Base-by-base conservation (phyloP, 2,329 filamentous ascomycete genomes). In the Fusarium buharicum region DNA sequence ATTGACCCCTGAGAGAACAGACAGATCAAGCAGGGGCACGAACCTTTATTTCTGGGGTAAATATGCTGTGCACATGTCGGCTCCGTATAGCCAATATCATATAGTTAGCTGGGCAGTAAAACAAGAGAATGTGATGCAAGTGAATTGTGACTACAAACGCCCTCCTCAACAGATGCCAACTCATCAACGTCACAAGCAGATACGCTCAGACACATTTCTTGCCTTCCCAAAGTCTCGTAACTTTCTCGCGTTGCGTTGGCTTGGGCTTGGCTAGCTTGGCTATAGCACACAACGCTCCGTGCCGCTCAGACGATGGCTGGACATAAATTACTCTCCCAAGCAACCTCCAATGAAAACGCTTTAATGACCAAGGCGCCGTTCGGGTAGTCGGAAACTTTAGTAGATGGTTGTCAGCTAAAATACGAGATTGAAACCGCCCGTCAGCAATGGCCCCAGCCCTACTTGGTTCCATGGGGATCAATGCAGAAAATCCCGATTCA, bases 341-440 rank as follows among this genome's bases (percentile, higher is more conserved):
- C 1, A 6, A 0, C 2, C 8, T 13, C 56, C 55, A 59, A 59
- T 59, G 4, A 30, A 2, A 18, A 14, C 10, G 38, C 28, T 53
- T 34, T 11, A 34, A 53, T 40, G 50, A 53, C 50, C 34, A 50
- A 49, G 34, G 4, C 4, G 37, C 20, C 9, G 12, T 14, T 54
- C 56, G 55, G 56, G 59, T 59, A 59, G 40, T 43, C 55, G 56
- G 55, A 47, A 31, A 31, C 52, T 39, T 57, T 9, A 17, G 33
- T 18, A 51, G 41, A 48, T 34, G 36, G 22, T 22, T 48, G 44
- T 30, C 33, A 38, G 20, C 38, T 43, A 31, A 53, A 59, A 59
- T 59, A 59, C 56, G 56, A 59, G 56, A 30, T 54, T 55, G 55
- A 59, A 59, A 54, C 56, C 40, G 55, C 55, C 56, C 59, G 54